Evolutionary conservation across 148 eudicot species (phyloP).

Genomic region (Rhododendron kiyosumense): DNA sequence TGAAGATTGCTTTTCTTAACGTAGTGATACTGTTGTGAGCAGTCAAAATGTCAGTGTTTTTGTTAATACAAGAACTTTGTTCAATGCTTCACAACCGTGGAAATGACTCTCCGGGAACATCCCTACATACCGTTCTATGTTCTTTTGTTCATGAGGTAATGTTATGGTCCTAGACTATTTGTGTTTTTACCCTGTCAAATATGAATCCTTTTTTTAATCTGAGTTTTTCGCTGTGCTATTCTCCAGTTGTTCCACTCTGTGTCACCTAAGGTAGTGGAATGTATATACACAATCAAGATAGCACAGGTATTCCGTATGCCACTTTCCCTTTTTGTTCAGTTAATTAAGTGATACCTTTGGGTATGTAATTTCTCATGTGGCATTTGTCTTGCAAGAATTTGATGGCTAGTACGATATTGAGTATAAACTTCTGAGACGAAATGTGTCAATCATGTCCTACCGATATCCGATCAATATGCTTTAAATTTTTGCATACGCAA

Average conservation of each 20-base stretch:
- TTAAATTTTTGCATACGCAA: neutral
- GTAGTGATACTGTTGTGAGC: constrained; percentile 21
- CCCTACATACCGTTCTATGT: constrained; percentile 25
- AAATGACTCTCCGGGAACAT: constrained; percentile 29
- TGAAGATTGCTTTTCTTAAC: constrained; percentile 9
- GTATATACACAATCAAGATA: constrained; percentile 64
- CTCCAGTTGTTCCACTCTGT: constrained; percentile 54
- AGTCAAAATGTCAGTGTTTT: constrained; percentile 79
- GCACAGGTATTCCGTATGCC: constrained; percentile 58
- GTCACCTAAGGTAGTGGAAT: constrained; percentile 60
- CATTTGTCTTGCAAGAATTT: neutral
- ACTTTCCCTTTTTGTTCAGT: neutral
- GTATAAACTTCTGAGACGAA: neutral
- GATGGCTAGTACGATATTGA: neutral
- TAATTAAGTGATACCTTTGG: neutral
- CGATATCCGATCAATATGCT: neutral
- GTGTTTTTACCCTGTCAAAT: neutral
- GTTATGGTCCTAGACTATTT: neutral
- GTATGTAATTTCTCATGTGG: neutral
- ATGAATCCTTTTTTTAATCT: neutral
- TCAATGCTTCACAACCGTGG: constrained; percentile 42
- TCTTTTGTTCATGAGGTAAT: constrained; percentile 67
- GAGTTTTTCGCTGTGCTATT: constrained; percentile 10
- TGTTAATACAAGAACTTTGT: constrained; percentile 63
- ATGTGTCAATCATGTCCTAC: neutral